Percentiles rank a stretch among this genome's conserved stretches.
Evolutionary conservation across 2,329 filamentous ascomycete genomes (phyloP).

Genomic region (Xylariaceae sp.): DNA sequence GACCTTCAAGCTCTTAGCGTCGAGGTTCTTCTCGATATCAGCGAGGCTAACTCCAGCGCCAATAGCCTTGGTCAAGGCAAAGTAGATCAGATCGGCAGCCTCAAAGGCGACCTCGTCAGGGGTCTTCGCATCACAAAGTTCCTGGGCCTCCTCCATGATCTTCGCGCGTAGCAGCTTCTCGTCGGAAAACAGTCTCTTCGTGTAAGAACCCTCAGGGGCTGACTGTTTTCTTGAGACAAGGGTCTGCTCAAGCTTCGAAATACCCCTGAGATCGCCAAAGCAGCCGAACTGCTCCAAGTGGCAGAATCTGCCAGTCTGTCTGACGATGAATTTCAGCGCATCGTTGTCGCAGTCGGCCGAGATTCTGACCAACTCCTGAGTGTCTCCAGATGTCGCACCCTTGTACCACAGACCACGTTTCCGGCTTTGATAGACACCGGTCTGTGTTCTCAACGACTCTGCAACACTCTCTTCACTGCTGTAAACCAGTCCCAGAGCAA

Average conservation of each 20-base stretch:
- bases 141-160: slow-evolving; percentile 97
- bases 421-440: slow-evolving; percentile 89
- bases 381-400: slow-evolving; percentile 88
- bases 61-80: slow-evolving; percentile 85
- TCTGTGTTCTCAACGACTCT: slow-evolving; percentile 72
- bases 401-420: slow-evolving; percentile 97
- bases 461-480: slow-evolving; percentile 86
- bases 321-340: slow-evolving; percentile 83
- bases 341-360: slow-evolving; percentile 91
- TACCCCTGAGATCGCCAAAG: slow-evolving; percentile 78
- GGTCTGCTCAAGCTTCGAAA: slow-evolving; percentile 82
- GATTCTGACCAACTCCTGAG: slow-evolving; percentile 80
- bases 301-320: slow-evolving; percentile 89
- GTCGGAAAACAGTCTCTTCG: slow-evolving; percentile 85
- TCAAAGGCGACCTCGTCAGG: slow-evolving; percentile 87
- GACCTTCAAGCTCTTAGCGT: slow-evolving; percentile 92
- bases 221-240: slow-evolving; percentile 74
- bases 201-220: slow-evolving; percentile 88
- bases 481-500: slow-evolving; percentile 86
- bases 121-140: slow-evolving; percentile 80
- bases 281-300: slow-evolving; percentile 89
- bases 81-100: slow-evolving; percentile 92
- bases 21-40: slow-evolving; percentile 87
- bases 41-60: slow-evolving; percentile 77
- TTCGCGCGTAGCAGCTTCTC: slow-evolving; percentile 85